phyloP scores from a whole-genome alignment of 2,329 filamentous ascomycete species.

The Aspergillus unguis region DNA sequence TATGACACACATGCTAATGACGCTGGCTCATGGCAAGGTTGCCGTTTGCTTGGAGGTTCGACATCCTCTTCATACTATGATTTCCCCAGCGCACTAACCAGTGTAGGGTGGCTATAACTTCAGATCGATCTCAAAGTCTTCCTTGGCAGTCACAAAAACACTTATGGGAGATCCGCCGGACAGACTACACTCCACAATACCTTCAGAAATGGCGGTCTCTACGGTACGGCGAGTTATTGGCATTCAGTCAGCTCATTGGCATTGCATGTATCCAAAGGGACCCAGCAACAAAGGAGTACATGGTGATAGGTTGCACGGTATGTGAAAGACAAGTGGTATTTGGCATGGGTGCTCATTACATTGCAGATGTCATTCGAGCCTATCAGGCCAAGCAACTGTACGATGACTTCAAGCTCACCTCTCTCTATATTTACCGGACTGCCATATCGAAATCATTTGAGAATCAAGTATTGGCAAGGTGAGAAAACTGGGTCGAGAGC shows the following conservation, averaged over 20 bases:
- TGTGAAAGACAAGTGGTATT: constrained; percentile 5
- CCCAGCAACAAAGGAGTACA: constrained; percentile 26
- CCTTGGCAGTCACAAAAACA: constrained; percentile 83
- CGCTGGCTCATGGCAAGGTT: constrained; percentile 81
- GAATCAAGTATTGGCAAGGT: constrained; percentile 80
- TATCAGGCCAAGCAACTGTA: constrained; percentile 71
- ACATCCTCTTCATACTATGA: not conserved
- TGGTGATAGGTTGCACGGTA: constrained; percentile 61
- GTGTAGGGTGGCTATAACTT: constrained; percentile 82
- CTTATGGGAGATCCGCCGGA: constrained; percentile 93
- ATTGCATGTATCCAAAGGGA: constrained; percentile 72
- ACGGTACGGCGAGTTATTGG: constrained; percentile 57
- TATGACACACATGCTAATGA: constrained; percentile 99
- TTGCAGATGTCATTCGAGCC: constrained; percentile 68
- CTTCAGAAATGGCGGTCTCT: constrained; percentile 52
- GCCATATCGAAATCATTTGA: constrained; percentile 73
- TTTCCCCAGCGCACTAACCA: not conserved
- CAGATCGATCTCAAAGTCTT: constrained; percentile 85
- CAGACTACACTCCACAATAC: constrained; percentile 47
- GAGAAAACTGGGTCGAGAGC: constrained; percentile 21
- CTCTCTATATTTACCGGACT: constrained; percentile 74
- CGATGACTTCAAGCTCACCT: constrained; percentile 71
- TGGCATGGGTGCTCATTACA: not conserved
- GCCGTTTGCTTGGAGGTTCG: constrained; percentile 78
- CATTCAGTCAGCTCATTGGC: constrained; percentile 71